Evolutionary conservation across 306 rosid species (phyloP), one percentile per base, ranked within the genome.

Genomic region (Lathyrus aphaca): DNA sequence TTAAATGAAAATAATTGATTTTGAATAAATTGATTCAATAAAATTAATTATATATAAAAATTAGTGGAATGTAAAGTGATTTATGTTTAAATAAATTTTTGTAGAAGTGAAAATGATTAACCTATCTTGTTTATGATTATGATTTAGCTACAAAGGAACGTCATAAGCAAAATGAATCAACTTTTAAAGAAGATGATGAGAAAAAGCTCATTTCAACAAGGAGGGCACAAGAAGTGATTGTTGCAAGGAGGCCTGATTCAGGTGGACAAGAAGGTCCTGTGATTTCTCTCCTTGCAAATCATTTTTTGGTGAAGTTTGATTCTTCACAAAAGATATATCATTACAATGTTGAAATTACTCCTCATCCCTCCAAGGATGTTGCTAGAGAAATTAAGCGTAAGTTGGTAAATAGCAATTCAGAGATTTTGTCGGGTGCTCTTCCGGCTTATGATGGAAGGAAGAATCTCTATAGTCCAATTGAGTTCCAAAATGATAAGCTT

Each of bases 361-460:
- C 99, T 16, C 81, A 75, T 59, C 97, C 99, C 23, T 87, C 99
- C 60, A 95, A 89, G 83, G 96, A 89, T 57, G 66, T 91, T 29
- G 88, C 97, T 13, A 75, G 96, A 61, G 69, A 48, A 83, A 88
- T 95, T 81, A 95, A 95, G 69, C 91, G 86, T 69, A 91, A 87
- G n/a, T 66, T 95, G 72, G 88, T 91, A 1, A 78, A 81, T 43
- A 91, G 79, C 46, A 89, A 87, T 79, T 69, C 92, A 5, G 78
- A 14, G 60, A 44, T 81, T 61, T 95, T 95, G 30, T 95, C 84
- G 3, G 92, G 92, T 48, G 85, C 99, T 44, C n/a, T 61, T 11
- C 99, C 97, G 0, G 95, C 97, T 8, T 95, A 84, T 69, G 99
- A 95, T 78, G 99, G 99, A 68, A 86, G 96, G 18, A 88, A 83